Conservation (phyloP, 2,329 filamentous ascomycete genomes). For the Xylariaceae sp. region DNA sequence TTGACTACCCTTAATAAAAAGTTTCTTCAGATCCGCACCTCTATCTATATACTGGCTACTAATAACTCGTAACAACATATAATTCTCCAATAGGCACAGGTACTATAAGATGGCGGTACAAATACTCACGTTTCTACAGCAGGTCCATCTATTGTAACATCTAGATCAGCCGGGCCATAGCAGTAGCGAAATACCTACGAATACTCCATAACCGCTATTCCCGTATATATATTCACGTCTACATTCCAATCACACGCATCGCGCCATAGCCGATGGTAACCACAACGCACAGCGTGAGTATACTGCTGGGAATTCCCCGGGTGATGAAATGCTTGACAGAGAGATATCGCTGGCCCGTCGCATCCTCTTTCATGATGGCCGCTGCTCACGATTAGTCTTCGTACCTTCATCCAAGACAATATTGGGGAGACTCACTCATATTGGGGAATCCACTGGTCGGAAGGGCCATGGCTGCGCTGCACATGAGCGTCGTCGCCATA, state of each 20-base stretch:
- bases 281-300: slow-evolving; percentile 82
- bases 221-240: too few relatives aligned
- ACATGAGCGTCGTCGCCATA: slow-evolving; percentile 96
- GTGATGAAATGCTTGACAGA: slow-evolving; percentile 94
- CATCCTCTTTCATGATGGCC: slow-evolving; percentile 99
- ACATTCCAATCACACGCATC: slow-evolving; percentile 69
- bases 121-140: too few relatives aligned
- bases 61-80: too few relatives aligned
- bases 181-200: too few relatives aligned
- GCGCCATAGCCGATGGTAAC: slow-evolving; percentile 89
- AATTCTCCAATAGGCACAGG: too few relatives aligned
- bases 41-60: too few relatives aligned
- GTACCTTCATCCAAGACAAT: background rate
- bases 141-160: too few relatives aligned
- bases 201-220: too few relatives aligned
- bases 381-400: slow-evolving; percentile 46
- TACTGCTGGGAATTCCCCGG: slow-evolving; percentile 85
- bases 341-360: slow-evolving; percentile 89
- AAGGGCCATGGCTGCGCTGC: slow-evolving; percentile 94
- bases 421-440: slow-evolving; percentile 79
- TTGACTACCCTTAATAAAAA: too few relatives aligned
- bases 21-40: too few relatives aligned
- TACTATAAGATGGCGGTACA: too few relatives aligned
- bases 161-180: too few relatives aligned
- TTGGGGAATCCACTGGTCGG: slow-evolving; percentile 98